A percentile compares a stretch with the other conserved stretches of the same genome.
phyloP scores from a whole-genome alignment of 2,329 filamentous ascomycete species.

The Triangularia verruculosa region DNA sequence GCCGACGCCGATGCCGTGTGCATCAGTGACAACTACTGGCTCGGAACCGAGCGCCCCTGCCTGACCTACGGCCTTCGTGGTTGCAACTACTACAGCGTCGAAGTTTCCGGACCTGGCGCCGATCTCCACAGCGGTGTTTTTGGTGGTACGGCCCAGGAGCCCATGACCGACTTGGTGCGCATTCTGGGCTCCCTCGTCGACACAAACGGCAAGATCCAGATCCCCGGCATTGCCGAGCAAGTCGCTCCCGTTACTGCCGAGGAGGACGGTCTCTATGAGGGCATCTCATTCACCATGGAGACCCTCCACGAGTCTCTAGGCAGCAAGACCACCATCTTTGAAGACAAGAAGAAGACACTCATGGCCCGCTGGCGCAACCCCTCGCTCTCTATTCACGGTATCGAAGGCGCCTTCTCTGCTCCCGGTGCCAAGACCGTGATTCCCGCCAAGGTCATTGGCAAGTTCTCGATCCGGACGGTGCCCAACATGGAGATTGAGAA shows the following conservation, averaged over 20 bases:
- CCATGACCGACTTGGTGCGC: slow-evolving; percentile 91
- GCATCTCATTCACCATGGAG: slow-evolving; percentile 94
- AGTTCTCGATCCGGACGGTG: slow-evolving; percentile 97
- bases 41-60: slow-evolving; percentile 97
- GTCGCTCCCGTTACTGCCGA: slow-evolving; percentile 85
- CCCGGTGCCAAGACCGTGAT: slow-evolving; percentile 98
- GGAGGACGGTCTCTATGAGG: slow-evolving; percentile 82
- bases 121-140: slow-evolving; percentile 97
- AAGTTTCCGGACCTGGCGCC: slow-evolving; percentile 84
- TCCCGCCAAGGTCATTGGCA: slow-evolving; percentile 94
- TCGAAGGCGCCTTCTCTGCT: slow-evolving; percentile 92
- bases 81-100: slow-evolving; percentile 95
- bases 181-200: slow-evolving; percentile 84
- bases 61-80: slow-evolving; percentile 95
- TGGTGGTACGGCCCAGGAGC: slow-evolving; percentile 92
- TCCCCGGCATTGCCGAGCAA: slow-evolving; percentile 90
- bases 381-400: slow-evolving; percentile 87
- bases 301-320: slow-evolving; percentile 90
- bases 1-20: slow-evolving; percentile 94
- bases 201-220: slow-evolving; percentile 85
- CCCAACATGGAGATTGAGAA: slow-evolving; percentile 93
- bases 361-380: slow-evolving; percentile 97
- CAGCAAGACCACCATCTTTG: slow-evolving; percentile 79
- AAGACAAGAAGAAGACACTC: slow-evolving; percentile 85
- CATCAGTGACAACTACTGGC: slow-evolving; percentile 99